These are phyloP conservation scores for Oryza officinalis DNA, from an alignment of 176 grass and related monocot genomes.

Conservation along the genomic window DNA sequence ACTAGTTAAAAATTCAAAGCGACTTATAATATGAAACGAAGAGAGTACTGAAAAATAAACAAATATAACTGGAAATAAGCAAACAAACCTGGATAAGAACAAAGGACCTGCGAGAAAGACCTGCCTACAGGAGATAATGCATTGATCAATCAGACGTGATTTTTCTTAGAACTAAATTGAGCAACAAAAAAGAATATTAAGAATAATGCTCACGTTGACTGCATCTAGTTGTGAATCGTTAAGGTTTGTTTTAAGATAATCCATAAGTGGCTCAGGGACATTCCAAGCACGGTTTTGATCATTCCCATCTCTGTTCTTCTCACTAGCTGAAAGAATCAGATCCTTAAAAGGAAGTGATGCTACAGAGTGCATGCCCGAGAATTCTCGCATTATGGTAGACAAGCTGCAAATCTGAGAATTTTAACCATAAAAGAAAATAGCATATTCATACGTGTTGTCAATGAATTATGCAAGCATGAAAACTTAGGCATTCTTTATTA, in stretches of 20 bases:
- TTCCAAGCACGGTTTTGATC: slow-evolving; percentile 75
- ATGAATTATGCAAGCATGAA: slow-evolving; percentile 25
- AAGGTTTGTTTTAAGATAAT: slow-evolving; percentile 79
- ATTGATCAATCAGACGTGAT: slow-evolving; percentile 25
- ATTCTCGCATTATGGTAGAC: slow-evolving; percentile 93
- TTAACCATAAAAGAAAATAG: slow-evolving; percentile 35
- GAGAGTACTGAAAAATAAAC: background rate
- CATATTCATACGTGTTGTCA: background rate
- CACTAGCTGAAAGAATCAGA: slow-evolving; percentile 82
- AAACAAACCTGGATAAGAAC: slow-evolving; percentile 88
- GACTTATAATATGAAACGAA: too few species aligned
- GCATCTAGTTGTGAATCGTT: slow-evolving; percentile 91
- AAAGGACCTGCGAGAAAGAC: slow-evolving; percentile 94
- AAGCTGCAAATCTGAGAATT: slow-evolving; percentile 86
- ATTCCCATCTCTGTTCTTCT: slow-evolving; percentile 50
- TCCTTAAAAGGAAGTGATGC: slow-evolving; percentile 86
- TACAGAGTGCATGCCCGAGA: slow-evolving; percentile 74
- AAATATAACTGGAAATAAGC: slow-evolving; percentile 4
- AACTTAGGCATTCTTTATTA: background rate
- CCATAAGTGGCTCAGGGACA: slow-evolving; percentile 82
- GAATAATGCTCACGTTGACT: slow-evolving; percentile 69
- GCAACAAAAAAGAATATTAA: slow-evolving; percentile 14
- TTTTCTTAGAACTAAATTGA: slow-evolving; percentile 12
- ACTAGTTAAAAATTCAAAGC: too few species aligned
- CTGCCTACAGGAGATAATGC: slow-evolving; percentile 67